Conservation (phyloP, 371 early-diverging fungal species). For the Gilbertella persicaria region DNA sequence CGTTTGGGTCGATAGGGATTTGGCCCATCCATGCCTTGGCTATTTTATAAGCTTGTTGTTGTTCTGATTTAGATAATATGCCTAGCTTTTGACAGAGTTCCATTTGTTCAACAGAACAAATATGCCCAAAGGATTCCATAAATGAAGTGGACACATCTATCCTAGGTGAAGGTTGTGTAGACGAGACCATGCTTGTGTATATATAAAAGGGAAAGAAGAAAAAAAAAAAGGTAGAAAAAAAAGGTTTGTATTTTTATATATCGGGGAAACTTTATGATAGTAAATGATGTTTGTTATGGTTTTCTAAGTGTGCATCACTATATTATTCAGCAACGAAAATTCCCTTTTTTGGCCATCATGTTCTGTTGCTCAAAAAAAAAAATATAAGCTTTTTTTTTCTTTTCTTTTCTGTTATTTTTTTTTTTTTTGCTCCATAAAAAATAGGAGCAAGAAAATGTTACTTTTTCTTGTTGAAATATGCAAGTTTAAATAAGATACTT, state of each 20-base stretch:
- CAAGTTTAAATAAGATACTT: too few relatives aligned
- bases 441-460: too few relatives aligned
- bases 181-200: neutral
- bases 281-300: neutral
- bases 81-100: slow-evolving; percentile 24
- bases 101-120: slow-evolving; percentile 33
- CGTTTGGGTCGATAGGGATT: slow-evolving; percentile 11
- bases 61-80: slow-evolving; percentile 26
- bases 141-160: too few relatives aligned
- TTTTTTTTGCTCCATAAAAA: too few relatives aligned
- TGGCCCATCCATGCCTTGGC: slow-evolving; percentile 26
- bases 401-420: too few relatives aligned
- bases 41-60: slow-evolving; percentile 24
- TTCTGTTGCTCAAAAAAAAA: neutral
- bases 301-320: neutral
- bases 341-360: slow-evolving; percentile 2
- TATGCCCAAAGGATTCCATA: slow-evolving; percentile 23
- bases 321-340: neutral
- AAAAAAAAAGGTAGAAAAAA: too few relatives aligned
- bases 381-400: neutral
- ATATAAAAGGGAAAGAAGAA: too few relatives aligned
- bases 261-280: neutral
- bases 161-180: slow-evolving; percentile 4
- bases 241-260: too few relatives aligned
- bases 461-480: too few relatives aligned